phyloP scores from a whole-genome alignment of 2,329 filamentous ascomycete species.

The Venturia oleaginea region DNA sequence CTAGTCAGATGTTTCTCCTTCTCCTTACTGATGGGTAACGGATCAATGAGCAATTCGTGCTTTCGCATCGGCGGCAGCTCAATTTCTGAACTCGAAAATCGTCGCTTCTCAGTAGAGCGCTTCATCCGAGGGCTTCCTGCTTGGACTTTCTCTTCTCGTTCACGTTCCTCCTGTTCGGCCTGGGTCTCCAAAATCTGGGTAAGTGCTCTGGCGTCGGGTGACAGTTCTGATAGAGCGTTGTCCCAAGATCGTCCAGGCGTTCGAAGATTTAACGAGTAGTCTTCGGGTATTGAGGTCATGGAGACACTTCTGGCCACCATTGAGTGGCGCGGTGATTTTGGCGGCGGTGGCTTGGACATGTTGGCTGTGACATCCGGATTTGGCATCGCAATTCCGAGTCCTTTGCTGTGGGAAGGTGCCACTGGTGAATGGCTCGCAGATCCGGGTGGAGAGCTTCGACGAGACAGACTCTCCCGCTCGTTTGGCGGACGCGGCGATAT shows the following conservation, averaged over 20 bases:
- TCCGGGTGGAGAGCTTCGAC: slow-evolving; percentile 19
- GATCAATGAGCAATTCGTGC: slow-evolving; percentile 75
- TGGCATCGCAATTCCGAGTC: slow-evolving; percentile 8
- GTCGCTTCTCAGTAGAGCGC: slow-evolving; percentile 34
- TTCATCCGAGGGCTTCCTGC: slow-evolving; percentile 26
- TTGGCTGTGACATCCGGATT: not conserved
- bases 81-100: slow-evolving; percentile 41
- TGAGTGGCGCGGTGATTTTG: slow-evolving; percentile 19
- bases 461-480: slow-evolving; percentile 25
- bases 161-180: slow-evolving; percentile 50
- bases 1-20: slow-evolving; percentile 76
- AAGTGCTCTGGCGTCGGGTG: slow-evolving; percentile 61
- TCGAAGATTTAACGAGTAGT: not conserved
- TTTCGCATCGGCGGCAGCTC: slow-evolving; percentile 58
- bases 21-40: slow-evolving; percentile 73
- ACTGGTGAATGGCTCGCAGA: slow-evolving; percentile 6
- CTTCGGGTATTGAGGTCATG: slow-evolving; percentile 11
- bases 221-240: slow-evolving; percentile 58
- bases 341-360: not conserved
- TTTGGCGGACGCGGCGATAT: slow-evolving; percentile 52
- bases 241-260: slow-evolving; percentile 57
- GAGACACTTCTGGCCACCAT: slow-evolving; percentile 17
- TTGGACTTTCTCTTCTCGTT: slow-evolving; percentile 44
- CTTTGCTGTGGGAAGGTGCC: not conserved
- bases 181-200: slow-evolving; percentile 77